Percentiles rank a stretch among this genome's conserved stretches.
These are phyloP conservation scores for Yamagishiella unicocca DNA, from an alignment of 139 green algal genomes.

Conservation along the genomic window DNA sequence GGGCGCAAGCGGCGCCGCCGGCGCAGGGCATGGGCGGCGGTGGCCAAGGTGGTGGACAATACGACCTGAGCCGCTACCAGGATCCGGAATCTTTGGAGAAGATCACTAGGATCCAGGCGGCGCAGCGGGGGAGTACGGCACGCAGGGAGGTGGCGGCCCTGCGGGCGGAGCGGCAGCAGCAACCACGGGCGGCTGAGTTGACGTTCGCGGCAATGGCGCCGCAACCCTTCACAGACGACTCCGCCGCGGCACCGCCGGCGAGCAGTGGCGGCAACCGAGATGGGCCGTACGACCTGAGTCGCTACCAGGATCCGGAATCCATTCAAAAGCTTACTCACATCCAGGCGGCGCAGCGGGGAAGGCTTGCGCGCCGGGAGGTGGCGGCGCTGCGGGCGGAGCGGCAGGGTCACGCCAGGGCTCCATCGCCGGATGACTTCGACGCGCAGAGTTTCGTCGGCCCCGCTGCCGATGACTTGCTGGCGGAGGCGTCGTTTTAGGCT, in stretches of 20 bases:
- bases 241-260: no score
- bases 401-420: no score
- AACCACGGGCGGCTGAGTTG: no score
- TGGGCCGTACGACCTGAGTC: constrained; percentile 1
- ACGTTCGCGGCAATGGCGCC: no score
- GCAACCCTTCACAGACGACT: not conserved
- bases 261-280: no score
- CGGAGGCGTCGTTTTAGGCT: no score
- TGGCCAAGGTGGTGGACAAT: no score
- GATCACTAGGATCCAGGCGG: constrained; percentile 13
- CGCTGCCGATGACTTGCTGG: no score
- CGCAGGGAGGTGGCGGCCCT: constrained; percentile 1
- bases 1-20: no score
- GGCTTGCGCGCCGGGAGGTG: not conserved
- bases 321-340: not conserved
- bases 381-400: not conserved
- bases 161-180: not conserved
- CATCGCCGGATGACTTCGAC: no score
- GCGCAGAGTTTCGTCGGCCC: no score
- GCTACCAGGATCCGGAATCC: constrained; percentile 25
- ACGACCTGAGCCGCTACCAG: constrained; percentile 18
- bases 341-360: constrained; percentile 12
- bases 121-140: not conserved
- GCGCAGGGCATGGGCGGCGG: no score
- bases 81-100: not conserved